Evolutionary conservation across 176 grass and related monocot species (phyloP), one percentile per base, ranked within the genome.

Genomic region (Dendrocalamus sinicus): DNA sequence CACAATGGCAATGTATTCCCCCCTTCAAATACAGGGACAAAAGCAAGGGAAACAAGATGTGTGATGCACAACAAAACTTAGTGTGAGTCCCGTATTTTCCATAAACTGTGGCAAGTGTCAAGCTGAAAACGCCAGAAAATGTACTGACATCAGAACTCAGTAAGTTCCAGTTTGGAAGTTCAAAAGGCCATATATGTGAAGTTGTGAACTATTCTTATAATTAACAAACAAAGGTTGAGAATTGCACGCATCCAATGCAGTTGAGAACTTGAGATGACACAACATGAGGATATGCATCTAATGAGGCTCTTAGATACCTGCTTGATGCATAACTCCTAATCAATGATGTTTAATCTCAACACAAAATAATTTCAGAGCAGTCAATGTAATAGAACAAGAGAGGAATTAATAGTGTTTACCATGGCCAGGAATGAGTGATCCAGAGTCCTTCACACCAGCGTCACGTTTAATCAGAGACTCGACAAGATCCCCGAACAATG

Each of bases 391-490:
- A 53, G 19, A 73, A 78, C 50, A 79, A 52, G 13, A 30, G 59
- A 19, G 54, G 11, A 68, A 77, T 44, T 81, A 87, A 84, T 20
- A 77, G 66, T 43, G 60, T 22, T 78, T 91, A 96, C 97, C 97
- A 81, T 99, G 97, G 37, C 97, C 97, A 87, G 97, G 93, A 77
- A 98, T 98, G 59, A 99, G 97, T 39, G 97, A 91, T 76, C 97
- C 97, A 9, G 97, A 99, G 59, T 99, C 97, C 67, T 99, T 99
- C 65, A 99, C 94, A 76, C 94, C 97, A 75, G 97, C 97, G 30
- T 99, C 97, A 22, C 97, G 89, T 86, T 99, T 99, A 35, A 96
- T 99, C 73, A 99, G 72, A 76, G 94, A 99, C 71, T 99, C 97
- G 48, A 99, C 76, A 75, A 99, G 93, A 76, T 99, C 92, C 32